These are phyloP conservation scores for Pseudogymnoascus sp. DNA, from an alignment of 2,329 filamentous ascomycete genomes.

Conservation along the genomic window DNA sequence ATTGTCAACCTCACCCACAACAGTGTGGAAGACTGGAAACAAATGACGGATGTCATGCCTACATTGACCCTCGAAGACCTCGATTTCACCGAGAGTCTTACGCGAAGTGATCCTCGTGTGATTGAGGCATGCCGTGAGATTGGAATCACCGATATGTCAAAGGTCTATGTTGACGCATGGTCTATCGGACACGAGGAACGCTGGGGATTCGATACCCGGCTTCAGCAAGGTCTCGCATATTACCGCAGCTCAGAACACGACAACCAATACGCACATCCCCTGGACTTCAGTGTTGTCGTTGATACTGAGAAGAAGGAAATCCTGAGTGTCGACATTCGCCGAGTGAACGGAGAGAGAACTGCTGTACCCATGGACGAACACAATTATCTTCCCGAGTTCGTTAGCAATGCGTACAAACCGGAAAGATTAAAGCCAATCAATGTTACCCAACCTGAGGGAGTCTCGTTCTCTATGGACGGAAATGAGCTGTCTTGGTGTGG, in stretches of 20 bases:
- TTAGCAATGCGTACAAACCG: slow-evolving; percentile 73
- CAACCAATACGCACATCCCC: slow-evolving; percentile 82
- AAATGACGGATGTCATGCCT: slow-evolving; percentile 40
- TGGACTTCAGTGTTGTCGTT: slow-evolving; percentile 92
- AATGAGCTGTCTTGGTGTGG: slow-evolving; percentile 82
- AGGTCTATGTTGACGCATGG: slow-evolving; percentile 93
- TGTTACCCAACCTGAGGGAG: slow-evolving; percentile 81
- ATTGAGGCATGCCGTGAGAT: slow-evolving; percentile 84
- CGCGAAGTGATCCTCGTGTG: slow-evolving; percentile 72
- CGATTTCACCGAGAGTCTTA: slow-evolving; percentile 68
- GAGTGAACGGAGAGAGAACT: slow-evolving; percentile 62
- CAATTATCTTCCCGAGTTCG: slow-evolving; percentile 71
- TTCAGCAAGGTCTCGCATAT: slow-evolving; percentile 95
- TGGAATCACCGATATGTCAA: slow-evolving; percentile 87
- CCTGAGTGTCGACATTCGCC: slow-evolving; percentile 51
- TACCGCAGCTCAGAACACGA: slow-evolving; percentile 81
- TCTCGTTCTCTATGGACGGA: slow-evolving; percentile 74
- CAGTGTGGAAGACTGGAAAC: slow-evolving; percentile 40
- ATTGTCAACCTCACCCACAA: slow-evolving; percentile 42
- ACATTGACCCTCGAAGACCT: slow-evolving; percentile 79
- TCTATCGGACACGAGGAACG: slow-evolving; percentile 92
- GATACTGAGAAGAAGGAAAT: slow-evolving; percentile 69
- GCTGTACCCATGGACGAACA: slow-evolving; percentile 63
- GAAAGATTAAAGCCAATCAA: slow-evolving; percentile 78
- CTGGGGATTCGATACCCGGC: slow-evolving; percentile 68